A percentile compares a stretch with the other conserved stretches of the same genome.
Conservation (phyloP, 495 filamentous ascomycete genomes). For the Jackrogersella multiformis region DNA sequence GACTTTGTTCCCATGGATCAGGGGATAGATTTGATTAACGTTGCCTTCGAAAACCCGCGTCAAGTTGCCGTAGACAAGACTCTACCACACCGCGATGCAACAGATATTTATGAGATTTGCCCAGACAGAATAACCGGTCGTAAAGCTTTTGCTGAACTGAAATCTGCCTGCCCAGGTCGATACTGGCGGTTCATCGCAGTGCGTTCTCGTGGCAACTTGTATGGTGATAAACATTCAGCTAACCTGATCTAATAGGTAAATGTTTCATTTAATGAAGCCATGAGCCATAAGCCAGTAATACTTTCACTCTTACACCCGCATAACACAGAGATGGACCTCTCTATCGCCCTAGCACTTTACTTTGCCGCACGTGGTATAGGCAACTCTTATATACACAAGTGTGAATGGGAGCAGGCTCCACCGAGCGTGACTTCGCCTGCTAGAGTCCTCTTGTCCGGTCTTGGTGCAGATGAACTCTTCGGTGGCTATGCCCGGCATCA, state of each 20-base stretch:
- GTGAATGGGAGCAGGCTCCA: conserved; percentile 31
- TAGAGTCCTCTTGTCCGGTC: conserved; percentile 86
- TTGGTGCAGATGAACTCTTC: conserved; percentile 96
- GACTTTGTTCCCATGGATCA: conserved; percentile 74
- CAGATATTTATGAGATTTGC: conserved; percentile 76
- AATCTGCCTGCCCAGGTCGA: conserved; percentile 73
- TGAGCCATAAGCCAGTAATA: conserved; percentile 72
- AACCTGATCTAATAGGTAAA: conserved; percentile 67
- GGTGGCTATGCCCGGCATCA: conserved; percentile 90
- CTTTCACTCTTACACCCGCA: conserved; percentile 86
- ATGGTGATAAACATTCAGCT: conserved; percentile 1
- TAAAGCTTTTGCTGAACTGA: conserved; percentile 76
- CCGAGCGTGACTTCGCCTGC: conserved; percentile 73
- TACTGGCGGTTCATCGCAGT: conserved; percentile 81
- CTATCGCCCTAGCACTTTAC: conserved; percentile 92
- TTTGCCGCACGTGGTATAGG: conserved; percentile 88
- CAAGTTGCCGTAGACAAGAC: conserved; percentile 44
- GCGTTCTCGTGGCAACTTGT: conserved; percentile 29
- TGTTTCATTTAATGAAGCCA: conserved; percentile 79
- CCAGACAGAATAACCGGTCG: conserved; percentile 90
- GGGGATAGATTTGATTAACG: conserved; percentile 88
- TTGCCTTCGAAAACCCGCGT: conserved; percentile 94
- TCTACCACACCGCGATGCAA: conserved; percentile 15
- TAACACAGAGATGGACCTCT: conserved; percentile 98
- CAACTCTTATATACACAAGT: conserved; percentile 40